Conservation (phyloP, 768 basidiomycete species). For the Suillus decipiens region DNA sequence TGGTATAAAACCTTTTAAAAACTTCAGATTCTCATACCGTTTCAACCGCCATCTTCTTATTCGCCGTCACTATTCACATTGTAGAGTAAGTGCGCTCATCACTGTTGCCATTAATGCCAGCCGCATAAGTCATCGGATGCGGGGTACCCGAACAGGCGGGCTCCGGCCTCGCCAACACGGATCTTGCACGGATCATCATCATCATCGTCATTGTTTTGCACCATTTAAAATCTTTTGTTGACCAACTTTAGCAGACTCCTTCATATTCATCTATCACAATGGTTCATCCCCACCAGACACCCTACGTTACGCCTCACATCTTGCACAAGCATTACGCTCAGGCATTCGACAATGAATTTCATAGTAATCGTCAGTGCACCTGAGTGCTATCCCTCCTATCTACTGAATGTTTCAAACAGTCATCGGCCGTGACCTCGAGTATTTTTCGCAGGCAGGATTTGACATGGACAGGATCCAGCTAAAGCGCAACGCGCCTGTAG, state of each 20-base stretch:
- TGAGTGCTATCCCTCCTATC: constrained; percentile 8
- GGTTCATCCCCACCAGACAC: constrained; percentile 72
- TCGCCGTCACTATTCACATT: constrained; percentile 9
- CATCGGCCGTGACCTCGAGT: constrained; percentile 90
- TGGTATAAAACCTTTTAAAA: constrained; percentile 28
- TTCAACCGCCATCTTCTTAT: constrained; percentile 11
- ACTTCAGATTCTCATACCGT: constrained; percentile 1
- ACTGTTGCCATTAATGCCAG: background rate
- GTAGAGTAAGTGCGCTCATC: constrained; percentile 22
- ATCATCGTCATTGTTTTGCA: constrained; percentile 18
- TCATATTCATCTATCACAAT: constrained; percentile 39
- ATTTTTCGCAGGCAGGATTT: constrained; percentile 98
- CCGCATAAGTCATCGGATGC: constrained; percentile 4
- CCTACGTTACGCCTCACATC: constrained; percentile 88
- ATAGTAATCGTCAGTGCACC: constrained; percentile 54
- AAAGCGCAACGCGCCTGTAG: constrained; percentile 90
- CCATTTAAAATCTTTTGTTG: constrained; percentile 12
- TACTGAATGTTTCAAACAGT: constrained; percentile 46
- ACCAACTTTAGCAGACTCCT: constrained; percentile 8
- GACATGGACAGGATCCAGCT: constrained; percentile 98
- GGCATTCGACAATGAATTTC: constrained; percentile 62
- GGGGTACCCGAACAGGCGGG: constrained; percentile 5
- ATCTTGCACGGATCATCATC: constrained; percentile 5
- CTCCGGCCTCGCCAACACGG: constrained; percentile 7
- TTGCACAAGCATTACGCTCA: constrained; percentile 87